Evolutionary conservation across 495 filamentous ascomycete species (phyloP).

Genomic region (Tuber aestivum): DNA sequence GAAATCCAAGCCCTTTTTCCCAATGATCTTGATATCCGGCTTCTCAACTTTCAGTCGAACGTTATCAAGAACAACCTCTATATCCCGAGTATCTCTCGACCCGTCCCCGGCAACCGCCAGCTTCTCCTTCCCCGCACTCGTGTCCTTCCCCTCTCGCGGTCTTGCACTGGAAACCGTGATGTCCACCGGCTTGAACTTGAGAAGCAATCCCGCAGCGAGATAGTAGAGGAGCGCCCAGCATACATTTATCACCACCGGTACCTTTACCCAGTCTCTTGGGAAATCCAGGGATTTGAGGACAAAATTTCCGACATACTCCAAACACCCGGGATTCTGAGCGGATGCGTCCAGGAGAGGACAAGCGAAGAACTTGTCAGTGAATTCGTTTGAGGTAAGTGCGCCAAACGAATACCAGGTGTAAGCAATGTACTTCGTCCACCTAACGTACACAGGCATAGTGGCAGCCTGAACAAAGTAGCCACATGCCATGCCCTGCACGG

Average conservation of each 20-base stretch:
- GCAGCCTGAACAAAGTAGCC: constrained; percentile 67
- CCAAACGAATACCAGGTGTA: constrained; percentile 63
- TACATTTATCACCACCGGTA: constrained; percentile 57
- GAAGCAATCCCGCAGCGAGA: constrained; percentile 51
- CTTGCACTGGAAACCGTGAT: constrained; percentile 53
- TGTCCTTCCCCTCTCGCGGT: constrained; percentile 53
- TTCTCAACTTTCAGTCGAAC: constrained; percentile 61
- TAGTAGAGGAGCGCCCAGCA: constrained; percentile 56
- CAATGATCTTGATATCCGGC: constrained; percentile 46
- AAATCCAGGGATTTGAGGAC: constrained; percentile 62
- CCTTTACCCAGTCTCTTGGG: constrained; percentile 56
- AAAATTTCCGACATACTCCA: constrained; percentile 60
- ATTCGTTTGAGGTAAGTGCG: constrained; percentile 63
- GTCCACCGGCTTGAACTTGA: constrained; percentile 56
- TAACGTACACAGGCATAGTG: constrained; percentile 64
- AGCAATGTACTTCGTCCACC: constrained; percentile 63
- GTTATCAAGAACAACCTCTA: constrained; percentile 56
- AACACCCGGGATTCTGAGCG: constrained; percentile 57
- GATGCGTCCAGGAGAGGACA: constrained; percentile 54
- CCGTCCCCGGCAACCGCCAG: constrained; percentile 47
- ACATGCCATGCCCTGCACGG: constrained; percentile 63
- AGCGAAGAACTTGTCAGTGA: constrained; percentile 60
- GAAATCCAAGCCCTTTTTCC: constrained; percentile 47
- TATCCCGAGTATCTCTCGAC: constrained; percentile 51
- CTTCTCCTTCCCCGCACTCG: constrained; percentile 58